A percentile compares a stretch with the other conserved stretches of the same genome.
Evolutionary conservation across 805 yeast genomes (phyloP).

Genomic region (Kodamaea fukazawae): DNA sequence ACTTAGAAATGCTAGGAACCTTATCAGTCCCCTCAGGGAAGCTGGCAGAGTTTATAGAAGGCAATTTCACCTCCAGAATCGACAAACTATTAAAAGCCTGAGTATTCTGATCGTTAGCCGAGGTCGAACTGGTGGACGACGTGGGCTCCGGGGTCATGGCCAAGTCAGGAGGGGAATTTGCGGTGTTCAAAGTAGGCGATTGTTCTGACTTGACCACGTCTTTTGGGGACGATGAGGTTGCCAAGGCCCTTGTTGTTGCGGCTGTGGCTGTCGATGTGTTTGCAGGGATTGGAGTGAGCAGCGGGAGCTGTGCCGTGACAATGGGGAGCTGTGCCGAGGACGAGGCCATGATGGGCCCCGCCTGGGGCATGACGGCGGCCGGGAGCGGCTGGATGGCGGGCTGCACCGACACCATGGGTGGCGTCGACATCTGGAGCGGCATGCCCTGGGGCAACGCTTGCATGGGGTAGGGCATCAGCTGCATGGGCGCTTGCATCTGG

Average conservation of each 20-base stretch:
- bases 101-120: constrained; percentile 8
- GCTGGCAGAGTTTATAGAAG: constrained; percentile 8
- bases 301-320: constrained; percentile 7
- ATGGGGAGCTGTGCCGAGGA: constrained; percentile 1
- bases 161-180: constrained; percentile 2
- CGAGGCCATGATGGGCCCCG: too few relatives aligned
- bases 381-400: background rate
- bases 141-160: constrained; percentile 4
- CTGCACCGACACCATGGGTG: background rate
- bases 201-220: constrained; percentile 3
- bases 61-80: constrained; percentile 13
- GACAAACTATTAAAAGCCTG: constrained; percentile 12
- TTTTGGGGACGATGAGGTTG: constrained; percentile 8
- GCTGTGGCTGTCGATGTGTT: constrained; percentile 12
- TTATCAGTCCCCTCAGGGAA: constrained; percentile 7
- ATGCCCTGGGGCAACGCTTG: constrained; percentile 4
- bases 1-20: constrained; percentile 12
- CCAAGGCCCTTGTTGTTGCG: constrained; percentile 11
- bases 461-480: constrained; percentile 1
- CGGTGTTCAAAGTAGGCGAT: constrained; percentile 3
- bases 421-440: background rate
- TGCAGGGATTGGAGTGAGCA: constrained; percentile 13
- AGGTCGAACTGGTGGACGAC: constrained; percentile 8
- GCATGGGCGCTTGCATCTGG: constrained; percentile 9
- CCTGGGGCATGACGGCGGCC: background rate